phyloP scores from a whole-genome alignment of 495 filamentous ascomycete genomes.

The Glutinoglossum americanum region DNA sequence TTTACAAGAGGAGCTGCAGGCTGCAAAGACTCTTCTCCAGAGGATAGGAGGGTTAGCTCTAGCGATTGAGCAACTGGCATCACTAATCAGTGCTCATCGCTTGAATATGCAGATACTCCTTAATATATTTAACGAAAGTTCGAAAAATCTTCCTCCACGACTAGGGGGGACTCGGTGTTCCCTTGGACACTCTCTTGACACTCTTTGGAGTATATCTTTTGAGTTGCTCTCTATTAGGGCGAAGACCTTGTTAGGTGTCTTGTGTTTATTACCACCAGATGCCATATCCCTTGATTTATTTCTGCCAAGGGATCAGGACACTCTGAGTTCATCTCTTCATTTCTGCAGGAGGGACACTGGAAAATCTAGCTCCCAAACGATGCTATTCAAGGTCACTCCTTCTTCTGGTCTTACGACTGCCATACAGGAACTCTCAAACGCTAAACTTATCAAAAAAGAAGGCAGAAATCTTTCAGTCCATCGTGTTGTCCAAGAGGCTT shows the following conservation, averaged over 20 bases:
- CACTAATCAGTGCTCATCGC: too few relatives aligned
- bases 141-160: not conserved
- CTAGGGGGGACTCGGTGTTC: not conserved
- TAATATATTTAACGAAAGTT: too few relatives aligned
- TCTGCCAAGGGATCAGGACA: not conserved
- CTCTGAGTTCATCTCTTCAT: not conserved
- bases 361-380: not conserved
- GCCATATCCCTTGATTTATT: not conserved
- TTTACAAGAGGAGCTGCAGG: not conserved
- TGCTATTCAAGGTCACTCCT: not conserved
- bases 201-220: constrained; percentile 3
- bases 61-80: not conserved
- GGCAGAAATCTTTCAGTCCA: constrained; percentile 3
- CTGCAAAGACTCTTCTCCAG: not conserved
- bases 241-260: not conserved
- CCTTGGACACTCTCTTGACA: not conserved
- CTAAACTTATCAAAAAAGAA: constrained; percentile 6
- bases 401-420: not conserved
- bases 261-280: constrained; percentile 1
- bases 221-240: not conserved
- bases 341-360: not conserved
- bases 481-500: constrained; percentile 8
- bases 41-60: not conserved
- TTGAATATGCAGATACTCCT: too few relatives aligned
- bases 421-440: not conserved